Base-by-base conservation (phyloP, 106 monocot species). In the Phalaenopsis equestris region DNA sequence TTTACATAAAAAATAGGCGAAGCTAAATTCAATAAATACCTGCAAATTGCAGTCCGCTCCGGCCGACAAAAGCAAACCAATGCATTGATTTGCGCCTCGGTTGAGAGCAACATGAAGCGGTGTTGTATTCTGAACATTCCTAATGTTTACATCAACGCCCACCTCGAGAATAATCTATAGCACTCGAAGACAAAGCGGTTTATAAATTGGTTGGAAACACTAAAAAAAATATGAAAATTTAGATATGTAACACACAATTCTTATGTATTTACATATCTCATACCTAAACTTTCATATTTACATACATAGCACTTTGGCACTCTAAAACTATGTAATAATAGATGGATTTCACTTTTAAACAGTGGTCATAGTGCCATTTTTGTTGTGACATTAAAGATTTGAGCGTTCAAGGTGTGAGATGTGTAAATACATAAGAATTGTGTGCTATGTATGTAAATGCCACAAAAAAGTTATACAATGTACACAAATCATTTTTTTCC, bases 31-130 rank as follows among this genome's bases (percentile, higher is more conserved):
- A 11, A 57, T 76, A 47, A 68, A 45, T 84, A 94, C 99, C 99
- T 99, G 99, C 68, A 99, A 86, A 86, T 95, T 99, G 83, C 99
- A 99, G 81, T 99, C 80, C 79, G 95, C 89, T 42, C 99, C 99
- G 79, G 95, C 92, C 70, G 95, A 88, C 80, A 99, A 89, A 83
- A 99, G 95, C 82, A 95, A 88, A 49, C 88, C 93, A 83, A 95
- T 91, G 90, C 99, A 99, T 79, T 84, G 81, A 79, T 95, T 93
- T 76, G 99, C 88, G 73, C 99, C 99, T 86, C 93, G 86, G 68
- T 99, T 99, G 61, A 99, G 76, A 61, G 99, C 99, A 81, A 95
- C 99, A 86, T 90, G 99, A 42, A 99, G 90, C 77, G 99, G 93
- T 45, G 85, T 93, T 82, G 99, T 95, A 73, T 93, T 93, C 79